A percentile compares a stretch with the other conserved stretches of the same genome.
These are phyloP conservation scores for Saccharomyces mikatae DNA, from an alignment of 805 yeast genomes.

Conservation along the genomic window DNA sequence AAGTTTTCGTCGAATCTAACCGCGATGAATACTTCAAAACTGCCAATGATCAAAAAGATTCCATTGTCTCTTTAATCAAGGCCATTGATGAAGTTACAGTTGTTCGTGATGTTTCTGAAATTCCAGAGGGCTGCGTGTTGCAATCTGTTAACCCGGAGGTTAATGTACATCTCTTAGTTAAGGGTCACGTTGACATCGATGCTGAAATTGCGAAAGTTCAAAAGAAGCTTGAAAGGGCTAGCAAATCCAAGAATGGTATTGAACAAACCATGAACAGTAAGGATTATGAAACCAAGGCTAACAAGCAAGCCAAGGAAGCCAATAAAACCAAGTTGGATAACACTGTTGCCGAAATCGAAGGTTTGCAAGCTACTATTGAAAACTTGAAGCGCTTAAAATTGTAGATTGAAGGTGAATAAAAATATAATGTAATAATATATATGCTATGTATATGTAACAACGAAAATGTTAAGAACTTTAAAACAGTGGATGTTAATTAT, in stretches of 20 bases:
- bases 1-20: slow-evolving; percentile 70
- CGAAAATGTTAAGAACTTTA: not conserved
- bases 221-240: slow-evolving; percentile 63
- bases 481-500: not conserved
- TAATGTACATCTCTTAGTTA: slow-evolving; percentile 83
- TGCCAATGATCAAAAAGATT: slow-evolving; percentile 63
- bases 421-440: slow-evolving; percentile 1
- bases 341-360: slow-evolving; percentile 78
- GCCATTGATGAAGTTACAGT: slow-evolving; percentile 73
- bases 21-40: slow-evolving; percentile 40
- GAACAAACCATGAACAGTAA: slow-evolving; percentile 61
- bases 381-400: slow-evolving; percentile 63
- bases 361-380: slow-evolving; percentile 75
- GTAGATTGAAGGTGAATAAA: slow-evolving; percentile 1
- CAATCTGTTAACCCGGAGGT: slow-evolving; percentile 72
- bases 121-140: slow-evolving; percentile 88
- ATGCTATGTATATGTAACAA: not conserved
- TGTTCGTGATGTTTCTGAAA: slow-evolving; percentile 43
- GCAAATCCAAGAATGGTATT: slow-evolving; percentile 50
- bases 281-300: slow-evolving; percentile 84
- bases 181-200: slow-evolving; percentile 90
- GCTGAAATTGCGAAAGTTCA: slow-evolving; percentile 79
- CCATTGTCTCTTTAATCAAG: slow-evolving; percentile 87
- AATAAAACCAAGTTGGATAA: slow-evolving; percentile 63
- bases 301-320: slow-evolving; percentile 68